These are phyloP conservation scores for Volvox africanus DNA, from an alignment of 139 green algal genomes.

Conservation along the genomic window DNA sequence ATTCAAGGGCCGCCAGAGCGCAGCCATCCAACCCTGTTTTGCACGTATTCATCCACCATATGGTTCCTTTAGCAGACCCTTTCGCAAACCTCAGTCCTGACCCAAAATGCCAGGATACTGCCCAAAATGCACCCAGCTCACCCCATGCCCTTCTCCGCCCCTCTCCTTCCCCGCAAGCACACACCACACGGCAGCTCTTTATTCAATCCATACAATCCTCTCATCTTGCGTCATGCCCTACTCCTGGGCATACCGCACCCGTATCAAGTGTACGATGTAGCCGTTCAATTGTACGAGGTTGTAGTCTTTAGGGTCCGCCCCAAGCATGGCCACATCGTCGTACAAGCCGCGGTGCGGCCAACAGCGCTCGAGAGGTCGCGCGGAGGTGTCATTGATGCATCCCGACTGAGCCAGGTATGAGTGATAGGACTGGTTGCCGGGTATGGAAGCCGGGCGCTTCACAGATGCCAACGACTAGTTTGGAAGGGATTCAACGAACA, in stretches of 20 bases:
- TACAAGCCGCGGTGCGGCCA: slow-evolving; percentile 1
- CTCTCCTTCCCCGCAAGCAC: no score
- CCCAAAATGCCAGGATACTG: no score
- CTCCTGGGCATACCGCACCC: neutral
- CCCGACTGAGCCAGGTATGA: neutral
- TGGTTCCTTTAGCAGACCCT: no score
- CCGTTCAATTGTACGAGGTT: neutral
- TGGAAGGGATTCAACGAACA: no score
- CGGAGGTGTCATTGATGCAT: neutral
- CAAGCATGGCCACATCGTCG: neutral
- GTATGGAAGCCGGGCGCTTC: neutral
- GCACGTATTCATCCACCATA: no score
- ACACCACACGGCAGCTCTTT: neutral
- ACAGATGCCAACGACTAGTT: neutral
- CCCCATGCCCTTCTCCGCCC: no score
- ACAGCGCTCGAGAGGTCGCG: neutral
- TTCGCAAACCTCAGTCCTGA: no score
- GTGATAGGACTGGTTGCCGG: neutral
- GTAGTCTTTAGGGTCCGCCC: neutral
- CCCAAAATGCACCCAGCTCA: no score
- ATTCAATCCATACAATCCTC: neutral
- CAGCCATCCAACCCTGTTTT: no score
- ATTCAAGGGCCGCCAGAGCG: no score
- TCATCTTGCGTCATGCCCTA: neutral
- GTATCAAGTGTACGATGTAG: neutral